Base-by-base conservation (phyloP, 2,329 filamentous ascomycete species). In the Talaromyces islandicus region DNA sequence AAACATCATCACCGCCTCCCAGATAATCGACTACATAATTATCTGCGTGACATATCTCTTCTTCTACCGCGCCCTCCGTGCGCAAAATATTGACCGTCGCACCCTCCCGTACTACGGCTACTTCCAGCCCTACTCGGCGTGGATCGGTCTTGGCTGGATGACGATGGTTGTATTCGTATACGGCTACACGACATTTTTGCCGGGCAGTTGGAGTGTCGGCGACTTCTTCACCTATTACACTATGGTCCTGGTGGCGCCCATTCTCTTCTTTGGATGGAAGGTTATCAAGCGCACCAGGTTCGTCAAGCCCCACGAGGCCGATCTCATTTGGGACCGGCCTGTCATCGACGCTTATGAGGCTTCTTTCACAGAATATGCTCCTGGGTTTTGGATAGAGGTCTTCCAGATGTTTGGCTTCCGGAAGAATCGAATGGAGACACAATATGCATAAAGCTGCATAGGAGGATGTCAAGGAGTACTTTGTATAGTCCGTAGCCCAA, bases 191-290 rank as follows among this genome's bases (percentile, higher is more conserved):
- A 86, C 87, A 59, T 92, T 92, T 72, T 77, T 85, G 10, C 73
- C 80, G 58, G 79, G 78, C 59, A 77, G 77, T 52, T 89, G 88
- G 63, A 83, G 88, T 71, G 87, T 87, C 78, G 85, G 87, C 78
- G 86, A 83, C 67, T 91, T 91, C 74, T 83, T 91, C 71, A 90
- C 86, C 1, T 87, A 86, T 48, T 90, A 91, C 73, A 77, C 88
- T 14, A 88, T 88, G 60, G 90, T 91, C 66, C 88, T 88, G 1
- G 73, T 91, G 38, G 91, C 89, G 73, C 74, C 91, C 10, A 74
- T 81, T 29, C 80, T 88, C 70, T 84, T 90, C 69, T 30, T 30
- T 30, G 21, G 21, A 21, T 57, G 86, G 77, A 89, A 88, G 77
- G 60, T 81, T 62, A 65, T 73, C 64, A 83, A 78, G 62, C 82